These are phyloP conservation scores for Carex pumila DNA, from an alignment of 176 grass and related monocot species.

Conservation along the genomic window DNA sequence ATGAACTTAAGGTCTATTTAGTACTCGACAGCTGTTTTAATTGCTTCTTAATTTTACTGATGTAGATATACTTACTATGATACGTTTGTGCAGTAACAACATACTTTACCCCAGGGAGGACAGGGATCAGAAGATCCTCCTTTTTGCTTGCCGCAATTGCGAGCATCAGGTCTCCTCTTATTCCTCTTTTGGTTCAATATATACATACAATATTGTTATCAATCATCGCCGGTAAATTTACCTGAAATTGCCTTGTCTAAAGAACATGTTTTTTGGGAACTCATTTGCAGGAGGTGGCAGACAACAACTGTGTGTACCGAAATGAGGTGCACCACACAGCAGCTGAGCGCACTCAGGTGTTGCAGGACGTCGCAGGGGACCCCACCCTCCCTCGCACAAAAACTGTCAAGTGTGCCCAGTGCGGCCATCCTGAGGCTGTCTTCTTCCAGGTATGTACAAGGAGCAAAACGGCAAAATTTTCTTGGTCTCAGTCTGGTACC, in stretches of 20 bases:
- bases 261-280: background rate
- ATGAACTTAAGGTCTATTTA: too few species aligned
- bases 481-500: background rate
- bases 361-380: conserved; percentile 78
- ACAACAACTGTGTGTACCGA: conserved; percentile 74
- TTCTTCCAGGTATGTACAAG: conserved; percentile 66
- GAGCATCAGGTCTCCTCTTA: conserved; percentile 40
- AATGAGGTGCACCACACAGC: conserved; percentile 75
- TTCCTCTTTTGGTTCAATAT: background rate
- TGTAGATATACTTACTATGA: background rate
- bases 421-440: conserved; percentile 68
- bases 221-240: background rate
- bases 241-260: background rate
- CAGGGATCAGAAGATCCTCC: conserved; percentile 25
- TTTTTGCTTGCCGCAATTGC: conserved; percentile 61
- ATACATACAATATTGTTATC: background rate
- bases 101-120: conserved; percentile 67
- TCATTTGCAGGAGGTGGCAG: conserved; percentile 51
- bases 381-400: conserved; percentile 80
- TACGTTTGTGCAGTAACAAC: conserved; percentile 47
- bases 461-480: background rate
- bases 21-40: too few species aligned
- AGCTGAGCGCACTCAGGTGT: conserved; percentile 69
- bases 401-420: conserved; percentile 40
- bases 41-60: too few species aligned